phyloP scores from a whole-genome alignment of 2,329 filamentous ascomycete genomes.

The Diaporthe citrichinensis region DNA sequence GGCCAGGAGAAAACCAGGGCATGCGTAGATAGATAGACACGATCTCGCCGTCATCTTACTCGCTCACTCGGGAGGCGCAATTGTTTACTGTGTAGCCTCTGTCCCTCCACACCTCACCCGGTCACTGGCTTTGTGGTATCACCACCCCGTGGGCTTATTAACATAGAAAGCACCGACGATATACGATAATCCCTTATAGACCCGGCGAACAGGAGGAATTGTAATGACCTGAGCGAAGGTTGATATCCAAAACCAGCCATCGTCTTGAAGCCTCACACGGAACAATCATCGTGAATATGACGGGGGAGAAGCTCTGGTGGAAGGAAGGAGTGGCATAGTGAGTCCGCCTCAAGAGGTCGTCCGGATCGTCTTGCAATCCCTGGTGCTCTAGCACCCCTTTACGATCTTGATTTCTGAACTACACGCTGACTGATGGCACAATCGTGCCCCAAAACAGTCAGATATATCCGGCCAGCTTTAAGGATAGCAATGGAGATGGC shows the following conservation, averaged over 20 bases:
- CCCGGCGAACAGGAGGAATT: neutral
- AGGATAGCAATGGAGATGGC: conserved; percentile 68
- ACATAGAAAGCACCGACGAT: neutral
- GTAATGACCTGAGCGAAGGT: neutral
- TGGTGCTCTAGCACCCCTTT: neutral
- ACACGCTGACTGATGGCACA: neutral
- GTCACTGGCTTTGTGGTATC: conserved; percentile 5
- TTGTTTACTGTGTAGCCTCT: too few species aligned
- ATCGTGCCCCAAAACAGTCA: conserved; percentile 50
- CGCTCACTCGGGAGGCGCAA: neutral
- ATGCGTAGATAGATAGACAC: neutral
- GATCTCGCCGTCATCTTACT: neutral
- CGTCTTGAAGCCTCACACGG: neutral
- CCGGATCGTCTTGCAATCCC: neutral
- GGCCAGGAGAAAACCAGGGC: neutral
- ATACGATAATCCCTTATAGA: neutral
- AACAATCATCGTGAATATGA: neutral
- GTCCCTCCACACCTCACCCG: neutral
- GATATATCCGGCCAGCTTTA: conserved; percentile 70
- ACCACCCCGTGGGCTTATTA: neutral
- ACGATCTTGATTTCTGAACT: neutral
- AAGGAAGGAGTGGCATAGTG: conserved; percentile 42
- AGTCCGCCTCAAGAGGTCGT: neutral
- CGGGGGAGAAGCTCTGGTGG: conserved; percentile 39
- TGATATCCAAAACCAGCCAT: neutral